Conservation (phyloP, 495 filamentous ascomycete genomes). For the Aspergillus coremiiformis region DNA sequence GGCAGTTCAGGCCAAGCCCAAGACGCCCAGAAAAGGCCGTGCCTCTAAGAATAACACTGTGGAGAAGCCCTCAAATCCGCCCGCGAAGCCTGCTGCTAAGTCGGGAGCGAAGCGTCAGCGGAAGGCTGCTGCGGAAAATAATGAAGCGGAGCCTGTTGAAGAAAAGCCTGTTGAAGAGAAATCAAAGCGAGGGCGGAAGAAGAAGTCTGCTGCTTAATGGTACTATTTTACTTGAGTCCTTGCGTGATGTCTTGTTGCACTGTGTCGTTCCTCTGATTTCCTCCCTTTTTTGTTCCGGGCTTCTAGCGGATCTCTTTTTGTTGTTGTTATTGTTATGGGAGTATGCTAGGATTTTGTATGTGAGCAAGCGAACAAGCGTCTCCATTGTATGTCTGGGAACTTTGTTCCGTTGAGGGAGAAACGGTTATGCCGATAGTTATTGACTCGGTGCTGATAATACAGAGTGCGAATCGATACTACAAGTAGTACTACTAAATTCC, state of each 20-base stretch:
- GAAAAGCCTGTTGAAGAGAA: conserved; percentile 14
- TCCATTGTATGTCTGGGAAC: background rate
- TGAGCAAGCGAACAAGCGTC: background rate
- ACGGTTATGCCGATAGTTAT: background rate
- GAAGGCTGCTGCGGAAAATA: conserved; percentile 5
- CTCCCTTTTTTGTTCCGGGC: background rate
- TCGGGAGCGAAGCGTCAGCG: conserved; percentile 1
- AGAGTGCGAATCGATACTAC: background rate
- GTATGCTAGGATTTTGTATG: background rate
- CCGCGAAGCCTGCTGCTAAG: conserved; percentile 5
- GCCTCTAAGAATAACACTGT: conserved; percentile 23
- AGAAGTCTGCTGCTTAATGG: conserved; percentile 12
- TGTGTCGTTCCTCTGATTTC: background rate
- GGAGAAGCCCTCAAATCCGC: conserved; percentile 1
- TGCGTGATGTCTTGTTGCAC: background rate
- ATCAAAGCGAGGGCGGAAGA: conserved; percentile 29
- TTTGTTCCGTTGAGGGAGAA: background rate
- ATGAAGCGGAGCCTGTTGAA: conserved; percentile 3
- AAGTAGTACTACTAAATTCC: no score
- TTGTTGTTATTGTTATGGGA: background rate
- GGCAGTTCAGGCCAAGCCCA: background rate
- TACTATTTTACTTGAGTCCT: background rate
- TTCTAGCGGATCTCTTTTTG: background rate
- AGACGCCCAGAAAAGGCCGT: conserved; percentile 9
- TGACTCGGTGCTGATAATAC: background rate